Conservation (phyloP, 2,329 filamentous ascomycete species). For the Penicillium sp. region DNA sequence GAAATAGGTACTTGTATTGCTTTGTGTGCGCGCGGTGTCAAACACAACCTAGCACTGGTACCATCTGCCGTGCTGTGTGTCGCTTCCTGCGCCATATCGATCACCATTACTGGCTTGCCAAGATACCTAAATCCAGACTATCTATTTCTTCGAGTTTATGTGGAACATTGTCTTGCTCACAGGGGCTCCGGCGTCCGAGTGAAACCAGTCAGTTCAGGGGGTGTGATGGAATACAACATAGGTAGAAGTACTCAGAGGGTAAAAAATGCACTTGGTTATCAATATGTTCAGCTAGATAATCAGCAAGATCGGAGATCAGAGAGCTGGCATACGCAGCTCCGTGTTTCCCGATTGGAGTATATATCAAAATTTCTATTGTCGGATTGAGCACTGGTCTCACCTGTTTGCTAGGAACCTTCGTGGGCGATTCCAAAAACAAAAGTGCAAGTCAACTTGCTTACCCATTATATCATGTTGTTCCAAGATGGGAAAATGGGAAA, state of each 20-base stretch:
- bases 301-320: neutral
- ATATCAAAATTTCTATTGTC: neutral
- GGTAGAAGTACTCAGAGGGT: neutral
- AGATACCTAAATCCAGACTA: neutral
- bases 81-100: neutral
- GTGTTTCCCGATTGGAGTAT: conserved; percentile 14
- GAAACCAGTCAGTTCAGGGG: conserved; percentile 10
- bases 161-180: conserved; percentile 13
- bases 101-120: neutral
- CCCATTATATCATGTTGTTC: neutral
- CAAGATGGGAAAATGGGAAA: neutral
- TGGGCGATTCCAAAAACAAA: neutral
- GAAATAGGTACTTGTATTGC: neutral
- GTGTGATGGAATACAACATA: neutral
- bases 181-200: conserved; percentile 5
- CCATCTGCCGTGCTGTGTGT: conserved; percentile 9
- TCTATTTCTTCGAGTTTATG: neutral
- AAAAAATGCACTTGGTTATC: neutral
- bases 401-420: neutral
- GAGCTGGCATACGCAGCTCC: conserved; percentile 3
- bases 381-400: conserved; percentile 4
- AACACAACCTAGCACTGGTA: neutral
- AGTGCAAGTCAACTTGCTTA: neutral
- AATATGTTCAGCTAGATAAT: neutral
- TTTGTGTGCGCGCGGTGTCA: no score